These are phyloP conservation scores for Inga laurina DNA, from an alignment of 306 rosid genomes.

Conservation along the genomic window DNA sequence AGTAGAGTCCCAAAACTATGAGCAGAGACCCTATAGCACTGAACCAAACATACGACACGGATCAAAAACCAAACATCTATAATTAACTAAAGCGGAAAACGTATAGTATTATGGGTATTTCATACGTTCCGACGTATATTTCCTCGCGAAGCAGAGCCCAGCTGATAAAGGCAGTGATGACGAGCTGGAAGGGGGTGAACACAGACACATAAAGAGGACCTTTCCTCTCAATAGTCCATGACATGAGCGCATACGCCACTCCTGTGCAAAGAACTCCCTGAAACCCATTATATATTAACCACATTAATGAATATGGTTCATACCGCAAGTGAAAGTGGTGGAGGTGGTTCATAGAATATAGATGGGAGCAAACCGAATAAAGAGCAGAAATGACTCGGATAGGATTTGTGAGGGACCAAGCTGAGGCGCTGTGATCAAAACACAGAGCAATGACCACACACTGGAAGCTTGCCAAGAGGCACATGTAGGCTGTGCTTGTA, in stretches of 20 bases:
- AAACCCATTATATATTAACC: background rate
- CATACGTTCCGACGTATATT: conserved; percentile 73
- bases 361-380: conserved; percentile 46
- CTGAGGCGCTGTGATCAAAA: conserved; percentile 43
- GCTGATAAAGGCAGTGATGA: conserved; percentile 57
- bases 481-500: conserved; percentile 65
- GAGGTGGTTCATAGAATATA: background rate
- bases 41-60: conserved; percentile 9
- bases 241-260: conserved; percentile 48
- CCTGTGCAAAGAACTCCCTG: conserved; percentile 68
- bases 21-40: conserved; percentile 48
- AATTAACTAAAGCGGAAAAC: background rate
- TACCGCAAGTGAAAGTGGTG: background rate
- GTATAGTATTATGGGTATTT: background rate
- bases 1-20: conserved; percentile 67
- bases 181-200: conserved; percentile 67
- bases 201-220: conserved; percentile 80
- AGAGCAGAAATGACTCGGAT: conserved; percentile 52
- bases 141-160: conserved; percentile 72
- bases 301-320: background rate
- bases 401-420: conserved; percentile 61
- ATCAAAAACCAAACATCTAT: background rate
- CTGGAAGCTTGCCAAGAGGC: conserved; percentile 60
- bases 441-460: conserved; percentile 55
- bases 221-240: conserved; percentile 71